These are phyloP conservation scores for Metschnikowia proteae DNA, from an alignment of 805 yeast species.

Conservation along the genomic window DNA sequence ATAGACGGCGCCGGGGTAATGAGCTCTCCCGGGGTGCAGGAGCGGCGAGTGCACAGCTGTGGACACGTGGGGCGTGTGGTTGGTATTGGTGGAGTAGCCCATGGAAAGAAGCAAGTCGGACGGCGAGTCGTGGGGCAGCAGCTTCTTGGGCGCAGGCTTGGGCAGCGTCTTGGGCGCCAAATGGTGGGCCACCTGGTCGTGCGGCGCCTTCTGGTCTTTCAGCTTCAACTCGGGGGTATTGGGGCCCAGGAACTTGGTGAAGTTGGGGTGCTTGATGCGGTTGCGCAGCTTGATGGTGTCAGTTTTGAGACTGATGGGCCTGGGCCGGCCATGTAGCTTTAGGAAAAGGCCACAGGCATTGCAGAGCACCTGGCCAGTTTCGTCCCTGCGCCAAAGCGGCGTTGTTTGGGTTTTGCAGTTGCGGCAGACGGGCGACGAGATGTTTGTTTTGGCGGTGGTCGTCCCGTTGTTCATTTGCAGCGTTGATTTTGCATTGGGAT, in stretches of 20 bases:
- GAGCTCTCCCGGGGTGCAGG: slow-evolving; percentile 11
- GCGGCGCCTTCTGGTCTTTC: slow-evolving; percentile 34
- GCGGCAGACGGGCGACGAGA: slow-evolving; percentile 70
- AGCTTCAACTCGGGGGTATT: slow-evolving; percentile 56
- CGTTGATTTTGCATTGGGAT: slow-evolving; percentile 63
- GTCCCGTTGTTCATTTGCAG: slow-evolving; percentile 56
- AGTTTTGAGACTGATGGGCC: slow-evolving; percentile 88
- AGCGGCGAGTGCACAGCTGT: slow-evolving; percentile 16
- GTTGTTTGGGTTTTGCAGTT: slow-evolving; percentile 92
- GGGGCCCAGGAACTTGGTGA: slow-evolving; percentile 40
- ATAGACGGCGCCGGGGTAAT: slow-evolving; percentile 9
- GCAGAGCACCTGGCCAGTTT: slow-evolving; percentile 80
- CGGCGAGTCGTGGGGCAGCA: slow-evolving; percentile 15
- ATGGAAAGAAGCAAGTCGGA: slow-evolving; percentile 4
- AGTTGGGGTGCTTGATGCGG: slow-evolving; percentile 59
- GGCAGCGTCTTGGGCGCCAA: slow-evolving; percentile 9
- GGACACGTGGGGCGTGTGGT: background rate
- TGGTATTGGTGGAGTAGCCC: slow-evolving; percentile 1
- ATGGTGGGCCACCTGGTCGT: slow-evolving; percentile 21
- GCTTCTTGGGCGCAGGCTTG: slow-evolving; percentile 6
- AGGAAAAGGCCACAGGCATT: slow-evolving; percentile 94
- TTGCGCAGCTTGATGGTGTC: slow-evolving; percentile 91
- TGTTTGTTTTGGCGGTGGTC: slow-evolving; percentile 60
- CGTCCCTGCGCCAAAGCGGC: slow-evolving; percentile 94
- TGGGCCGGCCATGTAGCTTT: slow-evolving; percentile 86